These are phyloP conservation scores for Prunus padus DNA, from an alignment of 306 rosid species.

Conservation along the genomic window DNA sequence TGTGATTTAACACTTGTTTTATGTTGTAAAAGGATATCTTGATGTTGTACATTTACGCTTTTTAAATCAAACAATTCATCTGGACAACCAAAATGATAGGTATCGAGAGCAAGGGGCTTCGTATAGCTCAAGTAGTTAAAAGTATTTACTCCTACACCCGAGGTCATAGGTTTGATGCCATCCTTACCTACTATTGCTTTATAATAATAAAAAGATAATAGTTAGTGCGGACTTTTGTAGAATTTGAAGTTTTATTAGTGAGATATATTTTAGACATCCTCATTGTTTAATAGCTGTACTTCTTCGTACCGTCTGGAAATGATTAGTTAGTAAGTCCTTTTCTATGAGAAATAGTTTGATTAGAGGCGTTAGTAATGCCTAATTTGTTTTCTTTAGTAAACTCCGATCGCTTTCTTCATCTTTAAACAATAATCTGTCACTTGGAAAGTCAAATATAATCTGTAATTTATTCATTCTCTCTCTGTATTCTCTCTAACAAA, in stretches of 20 bases:
- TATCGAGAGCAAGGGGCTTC: too few species aligned
- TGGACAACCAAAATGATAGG: too few species aligned
- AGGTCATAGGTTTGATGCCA: too few species aligned
- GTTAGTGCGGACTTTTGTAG: too few species aligned
- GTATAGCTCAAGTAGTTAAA: accelerated
- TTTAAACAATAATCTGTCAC: not conserved
- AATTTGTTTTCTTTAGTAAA: not conserved
- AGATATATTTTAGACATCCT: not conserved
- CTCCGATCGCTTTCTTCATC: not conserved
- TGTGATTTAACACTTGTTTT: too few species aligned
- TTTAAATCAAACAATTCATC: too few species aligned
- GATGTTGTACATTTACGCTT: too few species aligned
- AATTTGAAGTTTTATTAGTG: not conserved
- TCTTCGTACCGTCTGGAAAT: not conserved
- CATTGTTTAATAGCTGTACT: not conserved
- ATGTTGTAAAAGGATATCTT: too few species aligned
- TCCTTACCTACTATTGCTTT: too few species aligned
- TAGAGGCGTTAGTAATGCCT: not conserved
- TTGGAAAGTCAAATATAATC: too few species aligned
- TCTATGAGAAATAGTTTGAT: not conserved
- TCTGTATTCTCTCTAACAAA: not conserved
- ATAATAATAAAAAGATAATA: too few species aligned
- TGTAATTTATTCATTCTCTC: not conserved
- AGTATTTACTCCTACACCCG: too few species aligned
- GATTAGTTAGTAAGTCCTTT: not conserved